Evolutionary conservation across 768 basidiomycete genomes (phyloP).

Genomic region (Lentinula detonsa): DNA sequence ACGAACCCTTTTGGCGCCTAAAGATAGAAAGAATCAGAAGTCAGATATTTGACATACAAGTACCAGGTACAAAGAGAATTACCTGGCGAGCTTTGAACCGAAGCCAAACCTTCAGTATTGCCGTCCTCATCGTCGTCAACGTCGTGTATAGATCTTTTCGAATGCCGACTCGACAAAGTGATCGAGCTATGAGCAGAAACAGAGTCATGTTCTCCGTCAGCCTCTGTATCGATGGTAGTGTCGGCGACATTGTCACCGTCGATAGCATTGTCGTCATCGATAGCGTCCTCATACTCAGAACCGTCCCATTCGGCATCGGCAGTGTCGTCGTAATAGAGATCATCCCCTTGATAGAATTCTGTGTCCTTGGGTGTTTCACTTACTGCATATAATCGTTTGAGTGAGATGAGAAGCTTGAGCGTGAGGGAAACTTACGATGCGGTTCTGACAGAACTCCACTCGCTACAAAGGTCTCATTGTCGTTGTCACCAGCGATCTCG

Average conservation of each 20-base stretch:
- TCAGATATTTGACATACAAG: background rate
- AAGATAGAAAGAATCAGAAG: background rate
- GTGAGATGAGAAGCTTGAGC: background rate
- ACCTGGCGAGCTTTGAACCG: slow-evolving; percentile 10
- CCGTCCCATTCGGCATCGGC: slow-evolving; percentile 4
- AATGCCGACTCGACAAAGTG: slow-evolving; percentile 52
- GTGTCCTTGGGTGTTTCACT: background rate
- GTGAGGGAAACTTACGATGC: background rate
- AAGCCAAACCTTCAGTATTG: slow-evolving; percentile 17
- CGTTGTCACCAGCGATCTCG: background rate
- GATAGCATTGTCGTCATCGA: background rate
- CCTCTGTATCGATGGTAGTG: slow-evolving; percentile 7
- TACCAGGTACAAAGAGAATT: background rate
- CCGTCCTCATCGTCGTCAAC: slow-evolving; percentile 38
- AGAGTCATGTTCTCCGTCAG: slow-evolving; percentile 31
- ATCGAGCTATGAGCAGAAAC: slow-evolving; percentile 46
- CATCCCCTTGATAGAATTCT: background rate
- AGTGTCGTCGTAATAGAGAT: slow-evolving; percentile 4
- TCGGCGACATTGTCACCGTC: background rate
- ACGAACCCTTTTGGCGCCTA: slow-evolving; percentile 8
- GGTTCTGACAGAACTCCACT: background rate
- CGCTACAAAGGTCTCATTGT: background rate
- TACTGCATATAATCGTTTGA: background rate
- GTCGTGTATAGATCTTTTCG: slow-evolving; percentile 44
- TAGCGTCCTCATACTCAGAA: slow-evolving; percentile 2